These are phyloP conservation scores for Bipolaris zeicola DNA, from an alignment of 2,329 filamentous ascomycete genomes.

Conservation along the genomic window DNA sequence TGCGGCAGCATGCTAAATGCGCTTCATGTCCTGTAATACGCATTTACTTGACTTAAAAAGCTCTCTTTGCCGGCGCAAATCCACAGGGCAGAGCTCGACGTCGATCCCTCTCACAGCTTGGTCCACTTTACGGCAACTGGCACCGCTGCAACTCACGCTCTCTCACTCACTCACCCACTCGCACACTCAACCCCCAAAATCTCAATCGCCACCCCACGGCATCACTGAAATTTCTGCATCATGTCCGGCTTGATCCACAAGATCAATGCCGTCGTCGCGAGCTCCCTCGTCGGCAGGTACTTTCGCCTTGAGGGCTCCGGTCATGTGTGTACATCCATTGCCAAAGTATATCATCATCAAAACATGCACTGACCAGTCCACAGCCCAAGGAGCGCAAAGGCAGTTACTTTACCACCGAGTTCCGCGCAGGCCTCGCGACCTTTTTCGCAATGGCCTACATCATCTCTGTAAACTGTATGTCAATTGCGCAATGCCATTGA, in stretches of 20 bases:
- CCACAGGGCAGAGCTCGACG: constrained; percentile 10
- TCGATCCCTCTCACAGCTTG: constrained; percentile 12
- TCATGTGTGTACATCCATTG: constrained; percentile 65
- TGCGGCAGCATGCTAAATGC: constrained; percentile 36
- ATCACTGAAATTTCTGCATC: constrained; percentile 20
- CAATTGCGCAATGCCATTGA: constrained; percentile 39
- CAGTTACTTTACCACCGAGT: constrained; percentile 80
- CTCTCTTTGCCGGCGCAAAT: constrained; percentile 13
- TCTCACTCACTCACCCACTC: not conserved
- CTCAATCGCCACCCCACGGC: constrained; percentile 3
- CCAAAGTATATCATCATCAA: not conserved
- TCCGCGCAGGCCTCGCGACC: constrained; percentile 80
- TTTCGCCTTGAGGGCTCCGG: constrained; percentile 83
- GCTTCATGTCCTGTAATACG: constrained; percentile 19
- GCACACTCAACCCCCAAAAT: constrained; percentile 5
- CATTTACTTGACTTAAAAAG: constrained; percentile 17
- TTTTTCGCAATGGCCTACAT: constrained; percentile 61
- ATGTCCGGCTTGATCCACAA: constrained; percentile 45
- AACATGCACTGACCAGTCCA: constrained; percentile 9
- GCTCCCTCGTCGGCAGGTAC: constrained; percentile 46
- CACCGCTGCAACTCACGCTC: not conserved
- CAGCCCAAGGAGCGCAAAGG: constrained; percentile 68
- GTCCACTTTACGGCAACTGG: constrained; percentile 8
- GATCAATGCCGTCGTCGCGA: constrained; percentile 42
- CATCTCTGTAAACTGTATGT: constrained; percentile 64